Evolutionary conservation across 1,284 basidiomycete species (phyloP).

Genomic region (Microbotryomycetes sp.): DNA sequence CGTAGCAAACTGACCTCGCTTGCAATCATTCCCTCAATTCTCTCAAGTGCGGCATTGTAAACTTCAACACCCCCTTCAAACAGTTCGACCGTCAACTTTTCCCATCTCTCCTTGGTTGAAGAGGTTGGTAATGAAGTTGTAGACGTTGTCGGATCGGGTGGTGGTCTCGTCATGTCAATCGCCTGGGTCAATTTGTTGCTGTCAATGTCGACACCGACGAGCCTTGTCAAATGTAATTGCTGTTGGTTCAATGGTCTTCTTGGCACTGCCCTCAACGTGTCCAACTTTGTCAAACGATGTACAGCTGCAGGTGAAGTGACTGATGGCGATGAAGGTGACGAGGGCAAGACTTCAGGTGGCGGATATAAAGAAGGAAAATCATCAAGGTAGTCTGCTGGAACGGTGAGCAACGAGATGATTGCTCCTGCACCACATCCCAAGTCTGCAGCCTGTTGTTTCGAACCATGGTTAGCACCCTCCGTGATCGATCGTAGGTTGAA

Average conservation of each 20-base stretch:
- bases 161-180: conserved; percentile 47
- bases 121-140: conserved; percentile 32
- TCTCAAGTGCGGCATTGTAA: conserved; percentile 65
- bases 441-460: conserved; percentile 58
- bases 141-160: background rate
- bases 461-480: background rate
- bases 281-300: conserved; percentile 4
- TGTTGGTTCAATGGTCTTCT: background rate
- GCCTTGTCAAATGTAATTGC: conserved; percentile 54
- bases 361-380: conserved; percentile 25
- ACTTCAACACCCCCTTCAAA: conserved; percentile 76
- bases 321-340: background rate
- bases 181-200: conserved; percentile 52
- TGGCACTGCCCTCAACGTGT: conserved; percentile 9
- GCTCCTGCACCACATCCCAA: conserved; percentile 73
- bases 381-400: conserved; percentile 61
- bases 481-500: conserved; percentile 2
- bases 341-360: conserved; percentile 1
- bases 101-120: conserved; percentile 54
- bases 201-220: conserved; percentile 65
- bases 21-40: conserved; percentile 73
- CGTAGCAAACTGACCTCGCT: conserved; percentile 65
- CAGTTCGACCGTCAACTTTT: conserved; percentile 61
- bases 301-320: background rate
- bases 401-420: conserved; percentile 59